phyloP scores from a whole-genome alignment of 2,329 filamentous ascomycete genomes.

The Coleophoma eucalyptorum region DNA sequence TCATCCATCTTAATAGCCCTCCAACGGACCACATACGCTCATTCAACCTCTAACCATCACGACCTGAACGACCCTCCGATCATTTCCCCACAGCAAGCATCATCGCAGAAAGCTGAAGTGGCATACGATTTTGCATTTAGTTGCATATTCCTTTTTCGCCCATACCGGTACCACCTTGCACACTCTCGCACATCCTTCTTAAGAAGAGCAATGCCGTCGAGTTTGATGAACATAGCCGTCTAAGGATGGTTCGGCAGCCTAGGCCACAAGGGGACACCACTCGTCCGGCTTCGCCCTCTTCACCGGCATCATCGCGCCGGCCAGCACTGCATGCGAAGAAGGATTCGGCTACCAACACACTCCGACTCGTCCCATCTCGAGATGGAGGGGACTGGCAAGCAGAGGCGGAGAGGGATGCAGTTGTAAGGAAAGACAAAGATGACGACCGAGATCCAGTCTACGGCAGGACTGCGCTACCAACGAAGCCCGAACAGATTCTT shows the following conservation, averaged over 20 bases:
- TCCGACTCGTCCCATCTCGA: slow-evolving; percentile 6
- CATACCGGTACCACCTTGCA: background rate
- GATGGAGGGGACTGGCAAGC: background rate
- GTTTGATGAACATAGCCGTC: background rate
- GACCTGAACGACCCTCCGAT: background rate
- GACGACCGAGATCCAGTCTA: slow-evolving; percentile 4
- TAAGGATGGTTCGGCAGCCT: background rate
- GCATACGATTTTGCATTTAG: no score
- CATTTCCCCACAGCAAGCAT: background rate
- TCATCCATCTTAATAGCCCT: no score
- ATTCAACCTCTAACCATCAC: background rate
- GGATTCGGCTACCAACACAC: slow-evolving; percentile 1
- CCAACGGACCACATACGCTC: background rate
- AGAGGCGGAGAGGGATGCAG: background rate
- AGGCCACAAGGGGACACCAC: background rate
- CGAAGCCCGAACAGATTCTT: slow-evolving; percentile 6
- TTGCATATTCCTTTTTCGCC: background rate
- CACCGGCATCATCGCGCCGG: background rate
- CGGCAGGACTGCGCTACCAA: slow-evolving; percentile 7
- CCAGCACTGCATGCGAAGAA: background rate
- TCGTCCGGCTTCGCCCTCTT: background rate
- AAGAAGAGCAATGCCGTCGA: background rate
- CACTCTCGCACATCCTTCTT: background rate
- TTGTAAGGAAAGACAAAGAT: background rate
- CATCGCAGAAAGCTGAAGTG: background rate